These are phyloP conservation scores for Somion occarium DNA, from an alignment of 1,284 basidiomycete species.

Conservation along the genomic window DNA sequence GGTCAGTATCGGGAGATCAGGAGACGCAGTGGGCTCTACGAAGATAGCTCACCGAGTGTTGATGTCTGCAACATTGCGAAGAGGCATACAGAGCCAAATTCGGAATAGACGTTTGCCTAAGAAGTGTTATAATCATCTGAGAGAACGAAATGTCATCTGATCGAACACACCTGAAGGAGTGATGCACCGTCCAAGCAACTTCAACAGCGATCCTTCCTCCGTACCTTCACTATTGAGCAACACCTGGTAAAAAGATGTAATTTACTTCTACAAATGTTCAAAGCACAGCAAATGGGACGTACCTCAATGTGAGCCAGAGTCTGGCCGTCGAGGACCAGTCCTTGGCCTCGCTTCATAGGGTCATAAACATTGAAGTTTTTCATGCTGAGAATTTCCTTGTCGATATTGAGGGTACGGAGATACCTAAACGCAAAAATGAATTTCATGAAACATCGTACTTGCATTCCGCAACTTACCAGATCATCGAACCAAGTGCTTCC, in stretches of 20 bases:
- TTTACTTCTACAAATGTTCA: background rate
- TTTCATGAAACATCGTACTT: background rate
- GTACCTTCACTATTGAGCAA: constrained; percentile 89
- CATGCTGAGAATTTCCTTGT: constrained; percentile 89
- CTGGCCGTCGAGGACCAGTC: constrained; percentile 87
- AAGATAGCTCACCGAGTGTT: constrained; percentile 79
- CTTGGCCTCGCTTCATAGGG: constrained; percentile 83
- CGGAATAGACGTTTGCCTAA: constrained; percentile 88
- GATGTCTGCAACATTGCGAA: constrained; percentile 78
- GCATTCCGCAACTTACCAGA: constrained; percentile 52
- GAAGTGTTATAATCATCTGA: background rate
- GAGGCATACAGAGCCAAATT: constrained; percentile 90
- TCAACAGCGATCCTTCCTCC: constrained; percentile 82
- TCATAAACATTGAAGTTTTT: constrained; percentile 97
- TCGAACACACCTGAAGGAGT: constrained; percentile 77
- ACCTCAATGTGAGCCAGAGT: constrained; percentile 92
- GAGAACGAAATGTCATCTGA: background rate
- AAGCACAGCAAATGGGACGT: constrained; percentile 6
- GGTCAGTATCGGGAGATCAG: background rate
- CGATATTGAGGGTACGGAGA: constrained; percentile 87
- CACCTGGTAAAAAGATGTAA: constrained; percentile 39
- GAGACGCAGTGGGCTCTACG: background rate
- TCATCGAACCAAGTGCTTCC: constrained; percentile 83
- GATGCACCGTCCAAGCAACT: constrained; percentile 78
- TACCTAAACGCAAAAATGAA: constrained; percentile 46